Conservation (phyloP, 2,329 filamentous ascomycete genomes). For the Alternaria ventricosa region DNA sequence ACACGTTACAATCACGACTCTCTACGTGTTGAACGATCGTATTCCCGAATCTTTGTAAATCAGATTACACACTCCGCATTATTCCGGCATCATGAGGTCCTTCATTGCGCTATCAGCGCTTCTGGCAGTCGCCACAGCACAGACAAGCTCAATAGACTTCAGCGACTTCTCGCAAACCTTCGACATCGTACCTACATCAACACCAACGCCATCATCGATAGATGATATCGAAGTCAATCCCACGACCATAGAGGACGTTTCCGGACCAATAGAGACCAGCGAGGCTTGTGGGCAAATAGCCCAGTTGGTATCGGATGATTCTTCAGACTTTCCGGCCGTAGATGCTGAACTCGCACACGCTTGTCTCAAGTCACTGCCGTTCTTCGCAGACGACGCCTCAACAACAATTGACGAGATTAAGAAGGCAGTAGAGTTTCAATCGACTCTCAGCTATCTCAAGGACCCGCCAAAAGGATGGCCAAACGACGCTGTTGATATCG, state of each 20-base stretch:
- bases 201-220: conserved; percentile 20
- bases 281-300: conserved; percentile 38
- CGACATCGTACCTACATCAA: conserved; percentile 5
- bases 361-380: conserved; percentile 48
- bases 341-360: conserved; percentile 44
- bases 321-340: conserved; percentile 26
- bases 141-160: conserved; percentile 8
- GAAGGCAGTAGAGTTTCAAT: conserved; percentile 50
- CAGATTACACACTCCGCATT: background rate
- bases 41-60: background rate
- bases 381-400: conserved; percentile 32
- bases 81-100: conserved; percentile 3
- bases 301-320: conserved; percentile 18
- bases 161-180: conserved; percentile 12
- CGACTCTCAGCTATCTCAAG: conserved; percentile 50
- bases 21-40: background rate
- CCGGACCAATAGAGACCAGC: conserved; percentile 39
- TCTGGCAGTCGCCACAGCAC: conserved; percentile 3
- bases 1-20: background rate
- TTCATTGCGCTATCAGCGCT: conserved; percentile 3
- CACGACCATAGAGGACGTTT: conserved; percentile 31
- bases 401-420: conserved; percentile 41
- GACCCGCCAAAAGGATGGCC: conserved; percentile 46
- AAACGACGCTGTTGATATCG: conserved; percentile 49
- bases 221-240: conserved; percentile 31